Conservation (phyloP, 441 rosid genomes). For the Eutrema salsugineum region DNA sequence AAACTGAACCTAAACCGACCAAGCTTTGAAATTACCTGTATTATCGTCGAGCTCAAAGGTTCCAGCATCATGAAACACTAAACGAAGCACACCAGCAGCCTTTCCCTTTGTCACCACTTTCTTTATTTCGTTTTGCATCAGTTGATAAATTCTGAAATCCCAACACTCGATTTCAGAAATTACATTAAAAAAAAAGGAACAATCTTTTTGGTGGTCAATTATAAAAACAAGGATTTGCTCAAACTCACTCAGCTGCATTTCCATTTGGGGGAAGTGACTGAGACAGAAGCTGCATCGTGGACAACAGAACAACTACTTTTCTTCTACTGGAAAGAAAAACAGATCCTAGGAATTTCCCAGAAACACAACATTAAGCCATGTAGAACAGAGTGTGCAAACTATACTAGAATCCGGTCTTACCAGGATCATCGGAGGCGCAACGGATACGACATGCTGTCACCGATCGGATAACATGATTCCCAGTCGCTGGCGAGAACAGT, state of each 20-base stretch:
- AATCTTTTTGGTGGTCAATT: too few species aligned
- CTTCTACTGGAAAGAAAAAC: constrained; percentile 37
- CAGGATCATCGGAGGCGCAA: constrained; percentile 22
- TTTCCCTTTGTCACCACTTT: constrained; percentile 76
- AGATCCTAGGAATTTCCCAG: constrained; percentile 16
- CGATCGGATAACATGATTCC: constrained; percentile 22
- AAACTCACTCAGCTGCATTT: constrained; percentile 53
- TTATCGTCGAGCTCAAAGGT: constrained; percentile 58
- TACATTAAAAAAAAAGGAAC: too few species aligned
- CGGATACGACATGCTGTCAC: constrained; percentile 21
- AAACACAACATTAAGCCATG: not conserved
- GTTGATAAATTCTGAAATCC: constrained; percentile 20
- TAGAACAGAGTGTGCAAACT: not conserved
- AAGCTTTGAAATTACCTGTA: constrained; percentile 39
- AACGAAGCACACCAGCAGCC: constrained; percentile 95
- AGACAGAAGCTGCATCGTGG: constrained; percentile 48
- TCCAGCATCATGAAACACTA: constrained; percentile 96
- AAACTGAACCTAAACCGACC: too few species aligned
- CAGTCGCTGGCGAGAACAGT: constrained; percentile 19
- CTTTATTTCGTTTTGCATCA: constrained; percentile 54
- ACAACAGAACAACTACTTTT: constrained; percentile 35
- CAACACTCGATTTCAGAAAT: constrained; percentile 26
- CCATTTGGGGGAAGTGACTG: constrained; percentile 35
- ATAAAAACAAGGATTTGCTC: not conserved
- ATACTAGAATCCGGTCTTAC: constrained; percentile 11